Percentiles rank a stretch among this genome's conserved stretches.
Evolutionary conservation across 768 basidiomycete species (phyloP).

Genomic region (Hypholoma sublateritium): DNA sequence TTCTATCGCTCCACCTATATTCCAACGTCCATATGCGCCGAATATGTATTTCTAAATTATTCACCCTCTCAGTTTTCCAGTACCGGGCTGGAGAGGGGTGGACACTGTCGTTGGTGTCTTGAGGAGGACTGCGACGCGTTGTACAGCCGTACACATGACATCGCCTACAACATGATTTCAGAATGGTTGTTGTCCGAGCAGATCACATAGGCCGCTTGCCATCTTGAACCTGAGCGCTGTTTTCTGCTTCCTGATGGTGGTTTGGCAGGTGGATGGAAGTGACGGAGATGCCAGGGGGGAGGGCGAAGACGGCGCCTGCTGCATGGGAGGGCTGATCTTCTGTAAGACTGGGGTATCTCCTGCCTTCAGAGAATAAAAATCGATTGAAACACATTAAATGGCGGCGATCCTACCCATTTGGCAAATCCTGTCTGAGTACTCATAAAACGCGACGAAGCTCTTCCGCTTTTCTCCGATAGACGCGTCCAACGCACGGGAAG

Average conservation of each 20-base stretch:
- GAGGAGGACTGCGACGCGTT: slow-evolving; percentile 7
- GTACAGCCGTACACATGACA: slow-evolving; percentile 3
- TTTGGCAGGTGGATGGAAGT: not conserved
- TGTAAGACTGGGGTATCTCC: slow-evolving; percentile 49
- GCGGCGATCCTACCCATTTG: slow-evolving; percentile 44
- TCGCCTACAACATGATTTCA: not conserved
- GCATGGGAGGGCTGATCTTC: slow-evolving; percentile 43
- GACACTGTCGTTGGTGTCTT: slow-evolving; percentile 1
- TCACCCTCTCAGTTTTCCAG: slow-evolving; percentile 7
- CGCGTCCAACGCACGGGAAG: too few relatives aligned
- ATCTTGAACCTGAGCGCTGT: not conserved
- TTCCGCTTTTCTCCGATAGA: slow-evolving; percentile 32
- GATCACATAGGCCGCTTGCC: not conserved
- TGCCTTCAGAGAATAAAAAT: slow-evolving; percentile 30
- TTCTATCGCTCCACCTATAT: too few relatives aligned
- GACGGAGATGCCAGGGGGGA: not conserved
- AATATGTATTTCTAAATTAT: too few relatives aligned
- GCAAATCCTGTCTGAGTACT: slow-evolving; percentile 73
- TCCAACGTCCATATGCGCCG: too few relatives aligned
- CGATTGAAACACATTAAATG: not conserved
- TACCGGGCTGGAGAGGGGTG: slow-evolving; percentile 10
- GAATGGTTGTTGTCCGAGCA: not conserved
- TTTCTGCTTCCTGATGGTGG: slow-evolving; percentile 12
- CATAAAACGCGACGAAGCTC: slow-evolving; percentile 63
- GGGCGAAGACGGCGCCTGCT: slow-evolving; percentile 19